phyloP scores from a whole-genome alignment of 805 yeast species.

The Ogataea naganishii region DNA sequence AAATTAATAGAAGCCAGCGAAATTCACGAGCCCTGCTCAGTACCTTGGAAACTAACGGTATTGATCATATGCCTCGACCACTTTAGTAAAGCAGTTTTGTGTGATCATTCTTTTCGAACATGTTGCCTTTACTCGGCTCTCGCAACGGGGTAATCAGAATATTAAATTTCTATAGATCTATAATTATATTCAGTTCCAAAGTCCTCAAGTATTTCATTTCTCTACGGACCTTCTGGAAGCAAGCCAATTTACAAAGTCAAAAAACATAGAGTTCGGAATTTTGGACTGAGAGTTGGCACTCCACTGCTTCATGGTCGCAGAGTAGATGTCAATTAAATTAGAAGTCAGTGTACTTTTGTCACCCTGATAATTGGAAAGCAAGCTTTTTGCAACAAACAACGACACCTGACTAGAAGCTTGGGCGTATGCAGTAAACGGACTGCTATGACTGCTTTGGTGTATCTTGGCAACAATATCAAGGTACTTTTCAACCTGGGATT shows the following conservation, averaged over 20 bases:
- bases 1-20: too few relatives aligned
- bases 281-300: slow-evolving; percentile 35
- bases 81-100: too few relatives aligned
- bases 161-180: too few relatives aligned
- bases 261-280: slow-evolving; percentile 48
- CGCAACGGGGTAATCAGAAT: too few relatives aligned
- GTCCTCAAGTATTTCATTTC: too few relatives aligned
- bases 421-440: slow-evolving; percentile 39
- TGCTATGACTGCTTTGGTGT: slow-evolving; percentile 33
- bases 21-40: too few relatives aligned
- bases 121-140: too few relatives aligned
- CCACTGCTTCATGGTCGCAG: slow-evolving; percentile 54
- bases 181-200: too few relatives aligned
- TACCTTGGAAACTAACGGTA: too few relatives aligned
- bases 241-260: slow-evolving; percentile 78
- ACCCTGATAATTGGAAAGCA: slow-evolving; percentile 28
- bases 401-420: slow-evolving; percentile 60
- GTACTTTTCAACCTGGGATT: slow-evolving; percentile 7
- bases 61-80: too few relatives aligned
- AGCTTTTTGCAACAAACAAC: slow-evolving; percentile 51
- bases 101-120: too few relatives aligned
- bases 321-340: slow-evolving; percentile 46
- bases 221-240: slow-evolving; percentile 32
- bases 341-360: slow-evolving; percentile 19
- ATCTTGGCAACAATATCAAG: slow-evolving; percentile 26